Conservation (phyloP, 345 rosid genomes). For the Zanthoxylum bungeanum region DNA sequence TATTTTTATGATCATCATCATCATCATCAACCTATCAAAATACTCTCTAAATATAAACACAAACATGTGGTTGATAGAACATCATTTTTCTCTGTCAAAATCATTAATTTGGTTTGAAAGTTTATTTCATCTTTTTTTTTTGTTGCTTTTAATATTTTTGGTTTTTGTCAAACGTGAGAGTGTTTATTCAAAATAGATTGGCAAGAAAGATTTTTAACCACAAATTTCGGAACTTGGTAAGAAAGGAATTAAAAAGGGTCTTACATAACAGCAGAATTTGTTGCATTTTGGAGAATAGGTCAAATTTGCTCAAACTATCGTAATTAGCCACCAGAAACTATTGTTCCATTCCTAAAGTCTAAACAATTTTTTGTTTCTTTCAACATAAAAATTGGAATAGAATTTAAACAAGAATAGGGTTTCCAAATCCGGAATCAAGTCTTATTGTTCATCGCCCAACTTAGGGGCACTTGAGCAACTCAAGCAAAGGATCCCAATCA, state of each 20-base stretch:
- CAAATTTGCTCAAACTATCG: conserved; percentile 14
- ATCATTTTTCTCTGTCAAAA: not conserved
- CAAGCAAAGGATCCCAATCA: not conserved
- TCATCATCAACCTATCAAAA: too few relatives aligned
- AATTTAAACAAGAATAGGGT: not conserved
- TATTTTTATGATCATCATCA: too few relatives aligned
- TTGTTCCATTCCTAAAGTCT: not conserved
- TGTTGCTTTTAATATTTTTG: not conserved
- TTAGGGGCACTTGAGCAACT: not conserved
- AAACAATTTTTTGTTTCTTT: too few relatives aligned
- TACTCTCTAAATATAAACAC: too few relatives aligned
- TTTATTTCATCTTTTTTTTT: too few relatives aligned
- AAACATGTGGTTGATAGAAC: too few relatives aligned
- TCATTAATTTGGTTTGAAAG: not conserved
- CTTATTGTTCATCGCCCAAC: not conserved
- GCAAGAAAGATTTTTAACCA: not conserved
- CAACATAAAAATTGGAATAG: not conserved
- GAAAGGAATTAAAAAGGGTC: not conserved
- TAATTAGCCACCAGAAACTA: not conserved
- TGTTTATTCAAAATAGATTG: not conserved
- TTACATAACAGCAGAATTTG: not conserved
- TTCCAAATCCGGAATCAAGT: not conserved
- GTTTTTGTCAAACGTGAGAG: not conserved
- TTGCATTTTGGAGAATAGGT: not conserved
- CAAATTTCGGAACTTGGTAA: not conserved